A percentile compares a stretch with the other conserved stretches of the same genome.
Conservation (phyloP, 306 rosid genomes). For the Urtica urens region DNA sequence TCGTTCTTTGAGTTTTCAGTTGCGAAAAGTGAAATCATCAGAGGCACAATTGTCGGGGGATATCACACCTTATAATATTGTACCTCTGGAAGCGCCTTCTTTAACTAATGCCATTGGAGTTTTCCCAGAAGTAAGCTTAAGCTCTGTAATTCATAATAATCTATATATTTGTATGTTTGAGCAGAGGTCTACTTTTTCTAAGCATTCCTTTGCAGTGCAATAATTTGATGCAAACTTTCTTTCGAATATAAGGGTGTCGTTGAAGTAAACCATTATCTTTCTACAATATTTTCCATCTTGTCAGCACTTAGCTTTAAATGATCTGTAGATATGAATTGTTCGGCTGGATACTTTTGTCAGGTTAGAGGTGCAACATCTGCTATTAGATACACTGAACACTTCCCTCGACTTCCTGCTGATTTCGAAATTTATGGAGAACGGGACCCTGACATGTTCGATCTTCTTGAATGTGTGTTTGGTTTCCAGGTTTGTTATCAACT, state of each 20-base stretch:
- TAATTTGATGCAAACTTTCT: too few species aligned
- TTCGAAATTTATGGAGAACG: slow-evolving; percentile 57
- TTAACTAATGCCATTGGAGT: slow-evolving; percentile 76
- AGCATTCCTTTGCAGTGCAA: too few species aligned
- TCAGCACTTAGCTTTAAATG: too few species aligned
- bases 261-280: too few species aligned
- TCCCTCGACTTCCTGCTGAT: slow-evolving; percentile 68
- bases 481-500: slow-evolving; percentile 62
- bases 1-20: slow-evolving; percentile 34
- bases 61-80: slow-evolving; percentile 77
- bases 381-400: slow-evolving; percentile 62
- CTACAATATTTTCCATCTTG: too few species aligned
- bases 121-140: slow-evolving; percentile 81
- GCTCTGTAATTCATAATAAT: slow-evolving; percentile 7
- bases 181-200: too few species aligned
- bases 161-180: too few species aligned
- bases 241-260: too few species aligned
- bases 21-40: slow-evolving; percentile 50
- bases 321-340: too few species aligned
- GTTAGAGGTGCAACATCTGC: slow-evolving; percentile 78
- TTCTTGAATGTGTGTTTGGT: slow-evolving; percentile 77
- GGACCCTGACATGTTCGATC: slow-evolving; percentile 87
- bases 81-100: slow-evolving; percentile 68
- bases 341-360: slow-evolving; percentile 41
- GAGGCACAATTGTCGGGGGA: slow-evolving; percentile 53